Percentiles rank a stretch among this genome's conserved stretches.
Conservation (phyloP, 768 basidiomycete species). For the Lepiota subincarnata region DNA sequence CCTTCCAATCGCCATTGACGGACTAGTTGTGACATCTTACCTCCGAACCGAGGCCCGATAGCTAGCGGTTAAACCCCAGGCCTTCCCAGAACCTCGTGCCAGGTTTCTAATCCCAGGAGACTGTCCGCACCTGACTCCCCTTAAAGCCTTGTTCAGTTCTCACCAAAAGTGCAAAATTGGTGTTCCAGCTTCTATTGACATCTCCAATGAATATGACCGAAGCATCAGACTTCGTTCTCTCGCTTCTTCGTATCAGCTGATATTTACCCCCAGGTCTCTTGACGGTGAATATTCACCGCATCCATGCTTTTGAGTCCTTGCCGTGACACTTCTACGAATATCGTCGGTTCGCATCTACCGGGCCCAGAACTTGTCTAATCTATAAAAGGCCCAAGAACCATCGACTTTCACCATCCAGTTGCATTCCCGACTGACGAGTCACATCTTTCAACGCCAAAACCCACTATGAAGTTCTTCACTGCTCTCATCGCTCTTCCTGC, state of each 20-base stretch:
- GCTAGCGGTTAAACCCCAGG: too few relatives aligned
- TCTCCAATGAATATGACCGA: neutral
- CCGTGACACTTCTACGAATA: neutral
- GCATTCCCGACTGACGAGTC: neutral
- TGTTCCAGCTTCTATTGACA: too few relatives aligned
- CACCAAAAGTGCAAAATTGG: too few relatives aligned
- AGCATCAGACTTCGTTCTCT: neutral
- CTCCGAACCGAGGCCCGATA: too few relatives aligned
- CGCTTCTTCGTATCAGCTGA: slow-evolving; percentile 1
- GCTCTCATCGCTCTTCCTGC: slow-evolving; percentile 19
- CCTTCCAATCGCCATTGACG: too few relatives aligned
- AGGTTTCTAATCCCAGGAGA: too few relatives aligned
- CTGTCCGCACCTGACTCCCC: too few relatives aligned
- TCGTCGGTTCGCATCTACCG: slow-evolving; percentile 2
- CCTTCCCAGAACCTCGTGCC: too few relatives aligned
- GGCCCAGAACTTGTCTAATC: neutral
- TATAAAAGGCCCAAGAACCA: neutral
- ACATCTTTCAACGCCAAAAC: neutral
- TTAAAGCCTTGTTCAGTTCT: too few relatives aligned
- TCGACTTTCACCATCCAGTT: neutral
- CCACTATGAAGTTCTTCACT: slow-evolving; percentile 30
- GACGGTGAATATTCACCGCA: slow-evolving; percentile 11
- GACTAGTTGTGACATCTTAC: too few relatives aligned
- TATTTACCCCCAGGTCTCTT: neutral
- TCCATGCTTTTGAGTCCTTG: neutral